Evolutionary conservation across 2,329 filamentous ascomycete species (phyloP).

Genomic region (Penicillium brasilianum): DNA sequence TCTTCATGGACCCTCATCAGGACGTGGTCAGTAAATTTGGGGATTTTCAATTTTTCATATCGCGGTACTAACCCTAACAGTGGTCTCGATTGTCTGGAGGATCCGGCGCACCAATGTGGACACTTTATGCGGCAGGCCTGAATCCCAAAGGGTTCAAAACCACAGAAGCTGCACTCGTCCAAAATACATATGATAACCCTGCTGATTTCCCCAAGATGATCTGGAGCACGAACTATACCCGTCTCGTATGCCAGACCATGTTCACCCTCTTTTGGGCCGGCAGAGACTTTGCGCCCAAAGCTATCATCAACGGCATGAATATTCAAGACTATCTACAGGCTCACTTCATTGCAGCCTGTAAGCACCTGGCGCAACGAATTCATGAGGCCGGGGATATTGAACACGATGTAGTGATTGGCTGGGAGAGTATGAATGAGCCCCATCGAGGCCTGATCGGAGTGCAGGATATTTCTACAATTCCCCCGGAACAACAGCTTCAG

Average conservation of each 20-base stretch:
- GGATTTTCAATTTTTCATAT: constrained; percentile 6
- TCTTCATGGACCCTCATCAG: constrained; percentile 99
- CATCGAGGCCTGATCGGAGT: constrained; percentile 86
- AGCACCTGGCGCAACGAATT: constrained; percentile 80
- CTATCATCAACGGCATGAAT: constrained; percentile 90
- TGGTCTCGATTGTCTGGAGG: constrained; percentile 96
- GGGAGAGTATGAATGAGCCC: constrained; percentile 96
- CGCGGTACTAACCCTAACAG: constrained; percentile 50
- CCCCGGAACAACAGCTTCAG: constrained; percentile 84
- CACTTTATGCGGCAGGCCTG: constrained; percentile 88
- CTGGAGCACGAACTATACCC: constrained; percentile 96
- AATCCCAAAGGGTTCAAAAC: constrained; percentile 83
- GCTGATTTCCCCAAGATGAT: constrained; percentile 96
- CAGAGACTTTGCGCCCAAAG: constrained; percentile 90
- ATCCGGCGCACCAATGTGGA: constrained; percentile 97
- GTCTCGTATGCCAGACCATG: constrained; percentile 84
- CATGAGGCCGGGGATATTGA: constrained; percentile 88
- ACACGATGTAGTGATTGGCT: constrained; percentile 85
- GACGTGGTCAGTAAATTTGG: constrained; percentile 72
- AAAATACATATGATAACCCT: constrained; percentile 88
- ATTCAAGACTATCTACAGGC: constrained; percentile 93
- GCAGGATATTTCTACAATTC: constrained; percentile 78
- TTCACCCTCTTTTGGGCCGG: constrained; percentile 95
- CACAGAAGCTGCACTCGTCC: constrained; percentile 90
- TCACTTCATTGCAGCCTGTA: constrained; percentile 81